Evolutionary conservation across 768 basidiomycete genomes (phyloP).

Genomic region (Rhizopogon roseolus): DNA sequence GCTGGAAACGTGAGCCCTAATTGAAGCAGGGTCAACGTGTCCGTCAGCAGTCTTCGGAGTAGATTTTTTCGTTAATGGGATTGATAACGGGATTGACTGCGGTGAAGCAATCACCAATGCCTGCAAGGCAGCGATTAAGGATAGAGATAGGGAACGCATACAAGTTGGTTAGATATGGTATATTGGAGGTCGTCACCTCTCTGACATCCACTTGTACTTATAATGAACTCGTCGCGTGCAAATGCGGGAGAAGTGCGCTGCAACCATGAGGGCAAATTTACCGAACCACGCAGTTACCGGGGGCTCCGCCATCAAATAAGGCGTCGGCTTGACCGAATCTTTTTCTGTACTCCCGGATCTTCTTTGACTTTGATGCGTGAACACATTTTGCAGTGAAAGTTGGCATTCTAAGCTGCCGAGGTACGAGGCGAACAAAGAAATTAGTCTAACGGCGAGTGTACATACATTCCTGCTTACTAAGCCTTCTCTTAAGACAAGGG

Average conservation of each 20-base stretch:
- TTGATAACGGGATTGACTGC: slow-evolving; percentile 7
- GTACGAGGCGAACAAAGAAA: no score
- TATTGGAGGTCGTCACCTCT: background rate
- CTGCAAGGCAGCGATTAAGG: slow-evolving; percentile 8
- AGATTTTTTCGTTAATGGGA: slow-evolving; percentile 14
- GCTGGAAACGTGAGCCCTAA: slow-evolving; percentile 11
- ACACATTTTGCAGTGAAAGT: background rate
- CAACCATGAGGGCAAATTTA: background rate
- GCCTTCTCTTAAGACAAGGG: no score
- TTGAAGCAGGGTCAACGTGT: slow-evolving; percentile 9
- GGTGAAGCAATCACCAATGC: slow-evolving; percentile 13
- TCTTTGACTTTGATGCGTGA: background rate
- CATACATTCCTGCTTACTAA: no score
- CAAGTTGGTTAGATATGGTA: background rate
- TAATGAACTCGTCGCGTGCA: background rate
- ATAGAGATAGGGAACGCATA: slow-evolving; percentile 9
- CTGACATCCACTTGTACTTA: background rate
- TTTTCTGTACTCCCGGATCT: no score
- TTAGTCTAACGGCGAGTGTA: no score
- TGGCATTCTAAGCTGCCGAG: no score
- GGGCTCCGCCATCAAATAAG: background rate
- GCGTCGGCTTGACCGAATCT: background rate
- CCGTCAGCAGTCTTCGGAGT: slow-evolving; percentile 9
- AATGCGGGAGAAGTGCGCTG: background rate
- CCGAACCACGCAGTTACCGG: background rate